Evolutionary conservation across 164 flowering plant species (phyloP).

Genomic region (Nymphaea thermarum): DNA sequence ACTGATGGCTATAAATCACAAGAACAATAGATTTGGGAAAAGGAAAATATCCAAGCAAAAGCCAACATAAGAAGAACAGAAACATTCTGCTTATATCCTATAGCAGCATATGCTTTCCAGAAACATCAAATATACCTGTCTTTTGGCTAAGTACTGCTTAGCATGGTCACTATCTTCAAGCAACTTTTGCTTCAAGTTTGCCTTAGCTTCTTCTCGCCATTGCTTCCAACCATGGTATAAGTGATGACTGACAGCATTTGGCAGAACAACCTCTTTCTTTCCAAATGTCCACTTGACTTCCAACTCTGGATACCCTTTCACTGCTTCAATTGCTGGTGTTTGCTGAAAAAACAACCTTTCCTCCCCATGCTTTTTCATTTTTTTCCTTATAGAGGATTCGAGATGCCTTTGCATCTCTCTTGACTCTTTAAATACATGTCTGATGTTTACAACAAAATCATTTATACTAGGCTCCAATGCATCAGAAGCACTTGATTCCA

Average conservation of each 20-base stretch:
- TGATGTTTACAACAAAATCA: conserved; percentile 43
- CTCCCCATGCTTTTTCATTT: conserved; percentile 55
- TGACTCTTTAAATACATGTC: conserved; percentile 46
- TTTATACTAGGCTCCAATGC: conserved; percentile 27
- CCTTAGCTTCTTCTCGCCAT: conserved; percentile 86
- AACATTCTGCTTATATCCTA: too few species aligned
- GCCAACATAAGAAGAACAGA: too few species aligned
- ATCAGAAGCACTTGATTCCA: conserved; percentile 46
- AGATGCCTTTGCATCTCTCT: conserved; percentile 51
- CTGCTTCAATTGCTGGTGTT: conserved; percentile 61
- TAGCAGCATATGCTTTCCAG: neutral
- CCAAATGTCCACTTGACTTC: conserved; percentile 92
- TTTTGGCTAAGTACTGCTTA: conserved; percentile 54
- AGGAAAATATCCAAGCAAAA: too few species aligned
- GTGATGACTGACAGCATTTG: conserved; percentile 51
- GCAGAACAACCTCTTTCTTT: conserved; percentile 68
- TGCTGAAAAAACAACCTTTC: conserved; percentile 52
- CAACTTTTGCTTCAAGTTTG: conserved; percentile 50
- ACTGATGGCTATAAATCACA: too few species aligned
- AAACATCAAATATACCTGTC: conserved; percentile 40
- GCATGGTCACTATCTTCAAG: conserved; percentile 63
- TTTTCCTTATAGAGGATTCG: conserved; percentile 45
- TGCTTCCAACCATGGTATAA: conserved; percentile 86
- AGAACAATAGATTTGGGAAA: too few species aligned
- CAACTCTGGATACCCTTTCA: conserved; percentile 81